Evolutionary conservation across 495 filamentous ascomycete species (phyloP).

Genomic region (Neurospora sp.): DNA sequence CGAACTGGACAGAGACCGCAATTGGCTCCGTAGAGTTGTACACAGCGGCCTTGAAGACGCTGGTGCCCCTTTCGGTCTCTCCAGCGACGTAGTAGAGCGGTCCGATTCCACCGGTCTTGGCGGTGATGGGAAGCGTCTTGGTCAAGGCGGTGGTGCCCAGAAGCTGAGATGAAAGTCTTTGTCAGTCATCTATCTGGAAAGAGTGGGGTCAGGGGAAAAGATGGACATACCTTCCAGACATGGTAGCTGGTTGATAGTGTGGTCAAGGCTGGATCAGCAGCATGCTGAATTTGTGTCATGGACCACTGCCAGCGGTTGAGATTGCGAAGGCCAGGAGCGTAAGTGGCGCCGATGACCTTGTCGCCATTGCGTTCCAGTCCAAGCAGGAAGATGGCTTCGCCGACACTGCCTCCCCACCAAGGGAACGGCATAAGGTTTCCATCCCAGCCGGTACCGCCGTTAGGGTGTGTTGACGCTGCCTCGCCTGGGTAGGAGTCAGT

Average conservation of each 20-base stretch:
- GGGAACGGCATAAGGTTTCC: constrained; percentile 24
- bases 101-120: constrained; percentile 28
- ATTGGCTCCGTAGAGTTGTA: constrained; percentile 49
- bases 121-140: constrained; percentile 40
- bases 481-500: constrained; percentile 23
- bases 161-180: constrained; percentile 28
- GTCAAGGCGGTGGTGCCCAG: constrained; percentile 44
- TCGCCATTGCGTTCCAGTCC: constrained; percentile 58
- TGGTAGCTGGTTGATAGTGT: constrained; percentile 34
- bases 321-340: constrained; percentile 30
- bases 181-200: constrained; percentile 9
- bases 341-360: constrained; percentile 31
- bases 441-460: constrained; percentile 38
- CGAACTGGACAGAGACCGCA: constrained; percentile 44
- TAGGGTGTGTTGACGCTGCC: constrained; percentile 45
- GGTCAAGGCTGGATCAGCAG: constrained; percentile 41
- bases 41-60: constrained; percentile 51
- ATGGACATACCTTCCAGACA: constrained; percentile 30
- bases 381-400: constrained; percentile 57
- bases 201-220: constrained; percentile 9
- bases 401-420: constrained; percentile 50
- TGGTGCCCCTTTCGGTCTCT: constrained; percentile 20
- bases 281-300: constrained; percentile 39
- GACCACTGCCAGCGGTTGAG: constrained; percentile 35
- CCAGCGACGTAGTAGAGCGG: constrained; percentile 53